phyloP scores from a whole-genome alignment of 2,329 filamentous ascomycete species.

The Exophiala calicioides region DNA sequence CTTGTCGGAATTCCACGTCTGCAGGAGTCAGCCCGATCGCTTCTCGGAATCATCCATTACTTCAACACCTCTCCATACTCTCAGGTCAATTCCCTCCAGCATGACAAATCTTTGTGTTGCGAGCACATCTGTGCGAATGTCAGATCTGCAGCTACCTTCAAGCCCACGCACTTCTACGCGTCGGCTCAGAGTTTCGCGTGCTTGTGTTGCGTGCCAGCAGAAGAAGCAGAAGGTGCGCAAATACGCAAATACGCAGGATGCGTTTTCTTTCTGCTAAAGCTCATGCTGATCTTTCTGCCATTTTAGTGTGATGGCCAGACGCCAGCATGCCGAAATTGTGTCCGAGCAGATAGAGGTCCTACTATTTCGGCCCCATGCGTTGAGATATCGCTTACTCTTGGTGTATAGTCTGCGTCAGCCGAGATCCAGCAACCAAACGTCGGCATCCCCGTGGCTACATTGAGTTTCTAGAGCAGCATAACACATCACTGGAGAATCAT shows the following conservation, averaged over 20 bases:
- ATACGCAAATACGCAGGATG: no score
- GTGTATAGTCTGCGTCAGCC: slow-evolving; percentile 10
- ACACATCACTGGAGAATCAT: slow-evolving; percentile 13
- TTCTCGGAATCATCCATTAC: no score
- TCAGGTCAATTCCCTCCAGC: no score
- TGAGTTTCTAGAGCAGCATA: slow-evolving; percentile 17
- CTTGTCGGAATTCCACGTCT: no score
- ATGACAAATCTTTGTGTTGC: no score
- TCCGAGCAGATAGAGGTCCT: slow-evolving; percentile 16
- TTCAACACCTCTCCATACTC: no score
- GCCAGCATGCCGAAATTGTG: slow-evolving; percentile 14
- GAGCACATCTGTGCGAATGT: no score
- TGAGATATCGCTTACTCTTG: neutral
- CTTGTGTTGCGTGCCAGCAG: slow-evolving; percentile 19
- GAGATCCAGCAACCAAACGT: slow-evolving; percentile 19
- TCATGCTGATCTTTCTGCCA: neutral
- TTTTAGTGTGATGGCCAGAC: slow-evolving; percentile 18
- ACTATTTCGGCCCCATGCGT: neutral
- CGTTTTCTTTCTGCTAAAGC: no score
- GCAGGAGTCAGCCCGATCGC: no score
- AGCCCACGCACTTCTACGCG: slow-evolving; percentile 3
- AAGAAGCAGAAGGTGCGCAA: slow-evolving; percentile 17
- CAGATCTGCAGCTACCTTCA: no score
- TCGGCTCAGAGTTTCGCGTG: slow-evolving; percentile 11
- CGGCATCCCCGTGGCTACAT: slow-evolving; percentile 17